phyloP scores from a whole-genome alignment of 768 basidiomycete species.

The Royoungia palumana region DNA sequence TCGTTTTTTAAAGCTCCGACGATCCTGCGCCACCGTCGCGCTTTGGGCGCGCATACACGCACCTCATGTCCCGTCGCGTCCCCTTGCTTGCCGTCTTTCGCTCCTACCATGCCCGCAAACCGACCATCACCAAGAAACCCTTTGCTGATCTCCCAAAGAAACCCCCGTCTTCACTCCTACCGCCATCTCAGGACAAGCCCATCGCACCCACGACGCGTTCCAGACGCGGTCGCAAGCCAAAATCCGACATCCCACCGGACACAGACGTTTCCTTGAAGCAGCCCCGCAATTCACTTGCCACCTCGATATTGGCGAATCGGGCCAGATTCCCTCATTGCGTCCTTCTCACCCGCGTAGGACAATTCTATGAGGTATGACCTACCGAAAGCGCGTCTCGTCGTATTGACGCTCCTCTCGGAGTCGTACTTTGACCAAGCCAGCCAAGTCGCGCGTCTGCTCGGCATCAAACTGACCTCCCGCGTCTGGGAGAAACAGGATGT shows the following conservation, averaged over 20 bases:
- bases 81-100: slow-evolving; percentile 7
- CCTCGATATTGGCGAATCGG: slow-evolving; percentile 68
- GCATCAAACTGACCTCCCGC: slow-evolving; percentile 78
- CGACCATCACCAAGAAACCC: slow-evolving; percentile 45
- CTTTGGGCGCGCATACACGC: slow-evolving; percentile 17
- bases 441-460: slow-evolving; percentile 70
- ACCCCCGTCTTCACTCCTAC: slow-evolving; percentile 10
- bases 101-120: not conserved
- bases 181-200: not conserved
- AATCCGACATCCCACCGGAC: not conserved
- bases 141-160: slow-evolving; percentile 56
- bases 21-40: slow-evolving; percentile 30
- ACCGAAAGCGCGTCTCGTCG: not conserved
- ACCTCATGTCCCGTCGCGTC: slow-evolving; percentile 12
- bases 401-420: slow-evolving; percentile 38
- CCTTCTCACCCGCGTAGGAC: slow-evolving; percentile 86
- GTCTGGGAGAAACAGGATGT: slow-evolving; percentile 68
- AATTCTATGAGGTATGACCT: slow-evolving; percentile 83
- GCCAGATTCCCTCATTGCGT: slow-evolving; percentile 82
- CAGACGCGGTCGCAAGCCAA: slow-evolving; percentile 20
- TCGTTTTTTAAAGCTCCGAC: slow-evolving; percentile 35
- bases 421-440: slow-evolving; percentile 92
- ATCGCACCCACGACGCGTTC: not conserved
- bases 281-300: slow-evolving; percentile 55
- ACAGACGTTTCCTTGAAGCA: slow-evolving; percentile 10